Percentiles rank a stretch among this genome's conserved stretches.
phyloP scores from a whole-genome alignment of 495 filamentous ascomycete genomes.

The Neurospora sp. region DNA sequence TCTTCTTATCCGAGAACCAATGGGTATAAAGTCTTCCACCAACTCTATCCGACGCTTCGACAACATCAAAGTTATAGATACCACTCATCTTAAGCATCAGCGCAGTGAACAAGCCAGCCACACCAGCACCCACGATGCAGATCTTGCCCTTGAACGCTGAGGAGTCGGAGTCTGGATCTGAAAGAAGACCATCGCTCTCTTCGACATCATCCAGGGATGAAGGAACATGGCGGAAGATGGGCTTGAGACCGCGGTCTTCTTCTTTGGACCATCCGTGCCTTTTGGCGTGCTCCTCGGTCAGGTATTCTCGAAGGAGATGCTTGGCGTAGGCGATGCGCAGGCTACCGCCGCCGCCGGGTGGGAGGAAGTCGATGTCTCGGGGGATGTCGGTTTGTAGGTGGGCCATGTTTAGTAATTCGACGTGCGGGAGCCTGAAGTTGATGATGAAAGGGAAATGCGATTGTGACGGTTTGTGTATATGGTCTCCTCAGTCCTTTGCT shows the following conservation, averaged over 20 bases:
- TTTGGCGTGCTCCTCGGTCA: neutral
- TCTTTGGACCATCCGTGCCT: neutral
- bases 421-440: too few species aligned
- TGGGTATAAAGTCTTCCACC: conserved; percentile 26
- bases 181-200: neutral
- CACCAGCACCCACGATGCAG: conserved; percentile 33
- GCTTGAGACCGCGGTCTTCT: neutral
- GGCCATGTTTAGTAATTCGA: neutral
- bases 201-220: neutral
- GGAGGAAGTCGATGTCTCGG: neutral
- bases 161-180: neutral
- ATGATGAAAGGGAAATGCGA: too few species aligned
- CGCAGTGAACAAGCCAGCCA: conserved; percentile 28
- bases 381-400: neutral
- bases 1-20: conserved; percentile 8
- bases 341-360: neutral
- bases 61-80: conserved; percentile 18
- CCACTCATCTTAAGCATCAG: conserved; percentile 24
- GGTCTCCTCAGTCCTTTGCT: too few species aligned
- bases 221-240: neutral
- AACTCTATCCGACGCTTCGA: conserved; percentile 21
- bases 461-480: too few species aligned
- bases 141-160: conserved; percentile 2
- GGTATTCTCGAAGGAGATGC: neutral
- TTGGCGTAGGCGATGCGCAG: conserved; percentile 2